Evolutionary conservation across 352 stramenopile species (phyloP).

Genomic region (Blastocystis sp.): DNA sequence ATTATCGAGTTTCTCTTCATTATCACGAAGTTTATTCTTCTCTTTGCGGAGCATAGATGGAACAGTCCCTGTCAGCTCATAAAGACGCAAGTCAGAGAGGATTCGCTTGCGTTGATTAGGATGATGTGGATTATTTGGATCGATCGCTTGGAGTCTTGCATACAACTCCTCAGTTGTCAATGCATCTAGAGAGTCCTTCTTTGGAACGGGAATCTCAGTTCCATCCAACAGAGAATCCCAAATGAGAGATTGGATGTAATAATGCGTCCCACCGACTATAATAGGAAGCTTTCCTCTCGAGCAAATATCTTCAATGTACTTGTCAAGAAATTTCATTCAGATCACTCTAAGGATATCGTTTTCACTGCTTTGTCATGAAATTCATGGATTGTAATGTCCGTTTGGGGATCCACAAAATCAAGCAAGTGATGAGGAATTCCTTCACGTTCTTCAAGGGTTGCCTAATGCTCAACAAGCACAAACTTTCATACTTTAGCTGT

Average conservation of each 20-base stretch:
- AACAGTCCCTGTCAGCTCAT: slow-evolving; percentile 73
- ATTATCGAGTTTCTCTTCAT: slow-evolving; percentile 69
- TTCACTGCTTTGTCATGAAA: slow-evolving; percentile 74
- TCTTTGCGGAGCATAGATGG: slow-evolving; percentile 1
- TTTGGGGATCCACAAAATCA: slow-evolving; percentile 74
- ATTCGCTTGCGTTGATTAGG: slow-evolving; percentile 75
- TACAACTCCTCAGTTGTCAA: slow-evolving; percentile 67
- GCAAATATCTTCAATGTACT: slow-evolving; percentile 75
- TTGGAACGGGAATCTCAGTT: slow-evolving; percentile 62
- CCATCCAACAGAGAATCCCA: slow-evolving; percentile 76
- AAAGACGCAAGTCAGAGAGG: slow-evolving; percentile 76
- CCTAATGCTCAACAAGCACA: background rate
- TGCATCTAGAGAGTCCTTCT: background rate
- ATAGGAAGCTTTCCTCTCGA: slow-evolving; percentile 78
- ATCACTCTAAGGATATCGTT: slow-evolving; percentile 62
- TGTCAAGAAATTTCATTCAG: background rate
- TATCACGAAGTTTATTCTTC: slow-evolving; percentile 72
- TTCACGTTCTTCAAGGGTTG: slow-evolving; percentile 74
- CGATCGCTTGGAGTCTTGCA: slow-evolving; percentile 70
- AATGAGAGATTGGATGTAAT: slow-evolving; percentile 81
- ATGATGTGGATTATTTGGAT: slow-evolving; percentile 76
- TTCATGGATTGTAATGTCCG: slow-evolving; percentile 72
- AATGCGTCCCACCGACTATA: slow-evolving; percentile 82
- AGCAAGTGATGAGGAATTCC: slow-evolving; percentile 80
- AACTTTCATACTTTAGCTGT: slow-evolving; percentile 73